Conservation (phyloP, 768 basidiomycete species). For the Boletus edulis region DNA sequence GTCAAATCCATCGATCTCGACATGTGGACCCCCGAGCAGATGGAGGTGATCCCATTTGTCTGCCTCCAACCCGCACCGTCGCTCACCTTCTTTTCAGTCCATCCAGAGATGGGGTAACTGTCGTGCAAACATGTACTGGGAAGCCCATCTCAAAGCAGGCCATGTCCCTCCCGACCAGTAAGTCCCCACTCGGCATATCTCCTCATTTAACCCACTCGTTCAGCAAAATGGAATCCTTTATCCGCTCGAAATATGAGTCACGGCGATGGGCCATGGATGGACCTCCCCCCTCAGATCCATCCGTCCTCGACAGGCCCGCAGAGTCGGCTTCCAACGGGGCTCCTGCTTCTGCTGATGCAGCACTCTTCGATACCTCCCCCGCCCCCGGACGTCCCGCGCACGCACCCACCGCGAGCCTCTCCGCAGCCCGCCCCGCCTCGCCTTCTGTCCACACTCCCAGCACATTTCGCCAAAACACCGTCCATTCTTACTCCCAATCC, state of each 20-base stretch:
- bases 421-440: conserved; percentile 29
- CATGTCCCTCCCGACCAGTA: conserved; percentile 95
- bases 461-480: conserved; percentile 20
- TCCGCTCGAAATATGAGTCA: conserved; percentile 95
- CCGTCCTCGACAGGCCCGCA: conserved; percentile 55
- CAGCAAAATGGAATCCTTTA: conserved; percentile 98
- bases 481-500: conserved; percentile 19
- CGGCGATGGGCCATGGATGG: conserved; percentile 93
- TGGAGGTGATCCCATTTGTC: conserved; percentile 60
- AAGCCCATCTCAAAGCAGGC: conserved; percentile 88
- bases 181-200: conserved; percentile 31
- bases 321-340: conserved; percentile 13
- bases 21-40: conserved; percentile 96
- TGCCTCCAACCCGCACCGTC: background rate
- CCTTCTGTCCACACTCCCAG: conserved; percentile 25
- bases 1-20: conserved; percentile 98
- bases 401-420: conserved; percentile 15
- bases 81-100: conserved; percentile 40
- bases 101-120: conserved; percentile 95
- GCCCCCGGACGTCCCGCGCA: conserved; percentile 1
- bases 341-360: background rate
- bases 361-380: conserved; percentile 8
- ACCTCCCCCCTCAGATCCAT: conserved; percentile 78
- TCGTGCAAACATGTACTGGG: conserved; percentile 95
- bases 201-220: background rate